These are phyloP conservation scores for Aplosporella prunicola DNA, from an alignment of 2,329 filamentous ascomycete genomes.

Conservation along the genomic window DNA sequence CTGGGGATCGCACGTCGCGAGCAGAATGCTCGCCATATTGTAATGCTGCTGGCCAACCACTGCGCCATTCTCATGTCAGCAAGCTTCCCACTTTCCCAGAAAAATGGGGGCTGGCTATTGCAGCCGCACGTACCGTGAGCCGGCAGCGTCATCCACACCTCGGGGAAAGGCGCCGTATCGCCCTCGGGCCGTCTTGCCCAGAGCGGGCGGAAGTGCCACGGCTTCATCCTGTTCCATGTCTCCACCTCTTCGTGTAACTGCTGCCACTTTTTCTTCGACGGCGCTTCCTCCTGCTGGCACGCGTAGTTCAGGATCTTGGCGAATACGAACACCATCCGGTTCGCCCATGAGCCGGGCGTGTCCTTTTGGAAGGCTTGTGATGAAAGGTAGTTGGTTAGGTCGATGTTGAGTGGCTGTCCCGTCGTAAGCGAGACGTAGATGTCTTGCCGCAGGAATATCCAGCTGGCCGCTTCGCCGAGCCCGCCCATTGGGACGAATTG, in stretches of 20 bases:
- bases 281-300: conserved; percentile 16
- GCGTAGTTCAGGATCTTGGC: conserved; percentile 21
- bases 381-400: conserved; percentile 22
- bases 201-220: conserved; percentile 21
- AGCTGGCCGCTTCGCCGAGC: conserved; percentile 32
- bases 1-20: conserved; percentile 6
- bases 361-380: conserved; percentile 22
- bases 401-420: conserved; percentile 23
- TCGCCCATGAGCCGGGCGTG: conserved; percentile 23
- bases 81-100: too few relatives aligned
- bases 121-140: conserved; percentile 6
- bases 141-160: conserved; percentile 9
- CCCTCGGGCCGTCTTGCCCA: conserved; percentile 5
- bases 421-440: conserved; percentile 32
- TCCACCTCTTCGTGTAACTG: conserved; percentile 22
- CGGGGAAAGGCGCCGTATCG: conserved; percentile 1
- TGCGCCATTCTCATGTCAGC: too few relatives aligned
- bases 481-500: conserved; percentile 30
- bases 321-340: conserved; percentile 25
- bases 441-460: conserved; percentile 33
- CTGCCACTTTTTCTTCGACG: conserved; percentile 21
- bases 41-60: conserved; percentile 9
- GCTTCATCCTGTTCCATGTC: conserved; percentile 24
- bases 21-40: conserved; percentile 4
- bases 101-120: too few relatives aligned